Percentiles rank a stretch among this genome's conserved stretches.
Conservation (phyloP, 2,329 filamentous ascomycete species). For the Aspergillus sp. region DNA sequence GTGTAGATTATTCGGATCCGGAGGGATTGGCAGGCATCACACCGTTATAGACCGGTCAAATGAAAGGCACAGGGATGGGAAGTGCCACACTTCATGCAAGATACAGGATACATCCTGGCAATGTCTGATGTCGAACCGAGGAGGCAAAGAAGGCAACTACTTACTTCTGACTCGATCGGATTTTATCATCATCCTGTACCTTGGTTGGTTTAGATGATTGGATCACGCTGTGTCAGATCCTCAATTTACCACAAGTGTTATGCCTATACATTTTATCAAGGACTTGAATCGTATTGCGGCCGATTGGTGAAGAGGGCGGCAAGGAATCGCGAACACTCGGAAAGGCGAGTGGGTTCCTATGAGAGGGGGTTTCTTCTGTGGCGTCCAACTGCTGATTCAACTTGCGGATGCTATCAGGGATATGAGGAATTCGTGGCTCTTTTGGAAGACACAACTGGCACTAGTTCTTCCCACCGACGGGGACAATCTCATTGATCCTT, state of each 20-base stretch:
- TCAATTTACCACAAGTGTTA: neutral
- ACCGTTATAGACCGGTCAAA: neutral
- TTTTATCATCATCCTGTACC: neutral
- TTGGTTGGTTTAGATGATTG: neutral
- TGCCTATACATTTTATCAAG: neutral
- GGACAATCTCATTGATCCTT: neutral
- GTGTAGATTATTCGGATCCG: neutral
- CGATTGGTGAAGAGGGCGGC: neutral
- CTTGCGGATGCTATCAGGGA: neutral
- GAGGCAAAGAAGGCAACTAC: neutral
- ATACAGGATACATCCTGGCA: neutral
- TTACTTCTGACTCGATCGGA: neutral
- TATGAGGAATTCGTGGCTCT: neutral
- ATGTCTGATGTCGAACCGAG: neutral
- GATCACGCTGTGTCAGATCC: neutral
- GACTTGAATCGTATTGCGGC: neutral
- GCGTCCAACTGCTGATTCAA: slow-evolving; percentile 5
- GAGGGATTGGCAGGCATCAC: neutral
- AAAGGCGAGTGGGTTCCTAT: neutral
- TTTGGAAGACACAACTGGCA: neutral
- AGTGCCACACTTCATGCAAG: neutral
- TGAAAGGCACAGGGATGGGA: neutral
- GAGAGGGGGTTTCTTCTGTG: neutral
- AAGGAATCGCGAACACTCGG: neutral
- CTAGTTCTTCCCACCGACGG: neutral